Conservation (phyloP, 164 flowering plant species). For the Kingdonia uniflora region DNA sequence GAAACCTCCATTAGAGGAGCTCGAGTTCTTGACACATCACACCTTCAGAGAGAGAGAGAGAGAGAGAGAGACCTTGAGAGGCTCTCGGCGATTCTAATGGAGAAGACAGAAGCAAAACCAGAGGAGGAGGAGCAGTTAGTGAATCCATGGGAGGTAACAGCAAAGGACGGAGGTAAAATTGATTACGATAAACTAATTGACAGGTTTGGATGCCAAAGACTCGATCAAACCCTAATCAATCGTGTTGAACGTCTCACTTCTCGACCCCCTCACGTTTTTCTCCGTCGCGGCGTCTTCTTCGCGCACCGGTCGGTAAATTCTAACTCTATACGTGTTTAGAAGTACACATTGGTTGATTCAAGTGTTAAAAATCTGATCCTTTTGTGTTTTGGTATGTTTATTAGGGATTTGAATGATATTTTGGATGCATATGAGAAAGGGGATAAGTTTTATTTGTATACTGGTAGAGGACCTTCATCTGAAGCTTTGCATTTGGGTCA, state of each 20-base stretch:
- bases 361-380: not conserved
- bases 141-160: conserved; percentile 82
- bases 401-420: conserved; percentile 65
- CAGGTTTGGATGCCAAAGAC: conserved; percentile 78
- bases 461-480: conserved; percentile 91
- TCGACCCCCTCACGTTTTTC: conserved; percentile 82
- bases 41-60: too few relatives aligned
- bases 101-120: too few relatives aligned
- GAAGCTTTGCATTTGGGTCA: conserved; percentile 93
- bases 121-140: conserved; percentile 63
- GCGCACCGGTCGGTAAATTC: conserved; percentile 55
- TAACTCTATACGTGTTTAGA: not conserved
- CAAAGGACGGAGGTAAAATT: conserved; percentile 70
- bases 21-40: too few relatives aligned
- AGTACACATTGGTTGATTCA: too few relatives aligned
- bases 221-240: conserved; percentile 46
- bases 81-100: too few relatives aligned
- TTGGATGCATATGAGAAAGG: conserved; percentile 79
- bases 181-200: conserved; percentile 97
- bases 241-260: conserved; percentile 77
- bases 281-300: conserved; percentile 92
- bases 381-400: too few relatives aligned
- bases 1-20: too few relatives aligned
- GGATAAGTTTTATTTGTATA: conserved; percentile 75
- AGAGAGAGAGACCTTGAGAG: too few relatives aligned